These are phyloP conservation scores for Hericium coralloides DNA, from an alignment of 768 basidiomycete genomes.

Conservation along the genomic window DNA sequence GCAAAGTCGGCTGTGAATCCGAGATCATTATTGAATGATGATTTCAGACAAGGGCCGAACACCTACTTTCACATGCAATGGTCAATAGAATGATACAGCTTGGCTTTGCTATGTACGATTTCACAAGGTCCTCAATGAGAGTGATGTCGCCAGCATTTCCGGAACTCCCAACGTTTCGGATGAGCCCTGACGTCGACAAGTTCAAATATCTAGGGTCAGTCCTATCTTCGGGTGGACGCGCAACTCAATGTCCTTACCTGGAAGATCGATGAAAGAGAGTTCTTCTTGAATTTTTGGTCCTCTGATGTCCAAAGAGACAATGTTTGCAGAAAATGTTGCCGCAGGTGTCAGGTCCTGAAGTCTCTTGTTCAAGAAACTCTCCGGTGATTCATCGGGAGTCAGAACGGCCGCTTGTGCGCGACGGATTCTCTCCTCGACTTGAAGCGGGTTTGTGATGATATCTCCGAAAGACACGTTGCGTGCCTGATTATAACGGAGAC, in stretches of 20 bases:
- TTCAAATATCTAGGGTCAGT: too few relatives aligned
- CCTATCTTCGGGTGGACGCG: neutral
- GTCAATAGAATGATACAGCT: constrained; percentile 56
- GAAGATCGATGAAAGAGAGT: constrained; percentile 32
- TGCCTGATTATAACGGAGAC: constrained; percentile 25
- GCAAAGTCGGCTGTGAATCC: constrained; percentile 58
- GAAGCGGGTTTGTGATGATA: constrained; percentile 37
- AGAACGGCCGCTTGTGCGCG: constrained; percentile 60
- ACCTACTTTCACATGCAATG: constrained; percentile 56
- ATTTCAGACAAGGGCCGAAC: neutral
- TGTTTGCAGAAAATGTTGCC: constrained; percentile 28
- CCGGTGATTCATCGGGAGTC: constrained; percentile 34
- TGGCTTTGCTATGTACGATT: constrained; percentile 48
- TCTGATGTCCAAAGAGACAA: constrained; percentile 28
- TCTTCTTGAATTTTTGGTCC: constrained; percentile 28
- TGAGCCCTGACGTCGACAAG: neutral
- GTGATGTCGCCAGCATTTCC: constrained; percentile 49
- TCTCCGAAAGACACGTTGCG: constrained; percentile 19
- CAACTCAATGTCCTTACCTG: constrained; percentile 19
- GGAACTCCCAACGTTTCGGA: constrained; percentile 45
- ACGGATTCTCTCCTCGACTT: constrained; percentile 59
- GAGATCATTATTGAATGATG: neutral
- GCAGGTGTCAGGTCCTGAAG: constrained; percentile 19
- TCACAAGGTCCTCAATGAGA: constrained; percentile 50
- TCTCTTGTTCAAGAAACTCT: constrained; percentile 30